Conservation (phyloP, 352 stramenopile genomes). For the Pythium sukuiense region DNA sequence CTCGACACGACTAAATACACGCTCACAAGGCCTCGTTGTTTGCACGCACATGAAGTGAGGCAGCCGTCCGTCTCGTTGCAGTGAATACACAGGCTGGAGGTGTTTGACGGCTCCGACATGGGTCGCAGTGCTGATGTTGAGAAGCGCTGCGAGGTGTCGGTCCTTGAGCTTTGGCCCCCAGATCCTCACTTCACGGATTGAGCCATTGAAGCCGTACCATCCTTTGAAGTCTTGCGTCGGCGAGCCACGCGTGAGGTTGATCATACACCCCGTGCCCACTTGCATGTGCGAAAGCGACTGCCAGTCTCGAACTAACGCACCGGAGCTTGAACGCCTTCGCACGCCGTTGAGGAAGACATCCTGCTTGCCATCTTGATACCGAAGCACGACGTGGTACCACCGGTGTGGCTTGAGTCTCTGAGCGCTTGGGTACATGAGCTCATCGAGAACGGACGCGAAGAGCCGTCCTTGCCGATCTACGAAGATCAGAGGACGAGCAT, state of each 20-base stretch:
- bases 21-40: slow-evolving; percentile 14
- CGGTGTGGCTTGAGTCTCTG: background rate
- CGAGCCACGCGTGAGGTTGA: slow-evolving; percentile 22
- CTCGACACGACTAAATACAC: slow-evolving; percentile 12
- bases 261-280: slow-evolving; percentile 43
- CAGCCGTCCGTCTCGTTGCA: slow-evolving; percentile 21
- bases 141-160: slow-evolving; percentile 12
- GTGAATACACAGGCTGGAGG: slow-evolving; percentile 16
- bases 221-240: slow-evolving; percentile 32
- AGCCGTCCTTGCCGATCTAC: slow-evolving; percentile 17
- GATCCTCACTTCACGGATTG: slow-evolving; percentile 37
- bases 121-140: slow-evolving; percentile 11
- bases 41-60: slow-evolving; percentile 23
- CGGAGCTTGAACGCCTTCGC: slow-evolving; percentile 12
- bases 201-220: slow-evolving; percentile 48
- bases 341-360: slow-evolving; percentile 24
- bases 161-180: slow-evolving; percentile 26
- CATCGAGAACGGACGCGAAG: slow-evolving; percentile 22
- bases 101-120: background rate
- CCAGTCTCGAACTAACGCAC: slow-evolving; percentile 38
- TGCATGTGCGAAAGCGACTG: slow-evolving; percentile 37
- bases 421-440: slow-evolving; percentile 14
- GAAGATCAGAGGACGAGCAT: slow-evolving; percentile 18
- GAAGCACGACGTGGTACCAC: slow-evolving; percentile 28
- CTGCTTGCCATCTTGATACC: slow-evolving; percentile 21